Percentiles rank a stretch among this genome's conserved stretches.
These are phyloP conservation scores for Ocimum tenuiflorum DNA, from an alignment of 257 asterid genomes.

Conservation along the genomic window DNA sequence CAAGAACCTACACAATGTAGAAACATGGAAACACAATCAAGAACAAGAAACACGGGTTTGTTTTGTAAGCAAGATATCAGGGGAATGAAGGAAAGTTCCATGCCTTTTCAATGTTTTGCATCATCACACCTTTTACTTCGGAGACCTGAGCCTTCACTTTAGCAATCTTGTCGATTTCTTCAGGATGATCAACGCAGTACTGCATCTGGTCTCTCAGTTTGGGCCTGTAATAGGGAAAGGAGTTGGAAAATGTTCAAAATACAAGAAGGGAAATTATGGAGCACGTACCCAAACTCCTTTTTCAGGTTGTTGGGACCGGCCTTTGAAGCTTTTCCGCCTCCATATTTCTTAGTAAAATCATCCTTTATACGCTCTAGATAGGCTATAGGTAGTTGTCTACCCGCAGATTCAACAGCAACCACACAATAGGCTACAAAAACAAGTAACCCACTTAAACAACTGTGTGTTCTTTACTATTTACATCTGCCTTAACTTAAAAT, in stretches of 20 bases:
- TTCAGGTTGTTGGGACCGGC: constrained; percentile 39
- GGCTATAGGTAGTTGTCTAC: constrained; percentile 49
- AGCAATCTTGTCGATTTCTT: constrained; percentile 44
- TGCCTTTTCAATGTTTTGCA: constrained; percentile 58
- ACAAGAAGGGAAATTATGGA: background rate
- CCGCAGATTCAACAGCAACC: constrained; percentile 49
- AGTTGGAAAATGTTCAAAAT: background rate
- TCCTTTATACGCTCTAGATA: constrained; percentile 47
- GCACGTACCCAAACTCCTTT: constrained; percentile 39
- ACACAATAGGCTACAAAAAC: constrained; percentile 37
- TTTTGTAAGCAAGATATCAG: background rate
- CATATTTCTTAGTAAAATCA: constrained; percentile 40
- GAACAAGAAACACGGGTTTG: background rate
- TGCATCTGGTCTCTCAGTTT: constrained; percentile 51
- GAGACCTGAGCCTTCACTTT: constrained; percentile 54
- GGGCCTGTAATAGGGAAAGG: constrained; percentile 22
- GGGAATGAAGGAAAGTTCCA: background rate
- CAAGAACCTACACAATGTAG: background rate
- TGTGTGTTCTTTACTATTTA: background rate
- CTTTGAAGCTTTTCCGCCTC: constrained; percentile 39
- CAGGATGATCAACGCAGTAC: constrained; percentile 47
- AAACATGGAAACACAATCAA: background rate
- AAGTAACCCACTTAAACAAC: background rate
- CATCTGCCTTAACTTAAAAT: background rate
- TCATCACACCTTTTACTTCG: constrained; percentile 53